Conservation (phyloP, 208 protist species). For the Wallacemonas sp. region DNA sequence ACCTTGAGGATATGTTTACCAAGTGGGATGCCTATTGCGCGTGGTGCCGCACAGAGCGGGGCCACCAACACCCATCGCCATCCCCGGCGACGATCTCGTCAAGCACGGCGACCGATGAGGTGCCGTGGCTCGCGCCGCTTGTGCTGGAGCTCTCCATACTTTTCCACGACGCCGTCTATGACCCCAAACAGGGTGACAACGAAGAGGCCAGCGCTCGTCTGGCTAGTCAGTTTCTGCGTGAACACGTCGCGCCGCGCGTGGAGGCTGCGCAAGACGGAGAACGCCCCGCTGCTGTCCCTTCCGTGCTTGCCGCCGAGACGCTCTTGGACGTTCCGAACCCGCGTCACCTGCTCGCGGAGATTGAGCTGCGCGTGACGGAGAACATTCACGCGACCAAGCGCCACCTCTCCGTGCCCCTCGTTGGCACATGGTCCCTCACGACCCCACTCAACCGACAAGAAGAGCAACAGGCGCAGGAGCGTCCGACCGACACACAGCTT, state of each 20-base stretch:
- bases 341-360: neutral
- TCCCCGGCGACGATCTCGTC: neutral
- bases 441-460: neutral
- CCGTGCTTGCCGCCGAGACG: neutral
- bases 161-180: conserved; percentile 83
- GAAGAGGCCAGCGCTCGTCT: conserved; percentile 57
- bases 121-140: conserved; percentile 11
- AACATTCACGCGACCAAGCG: conserved; percentile 39
- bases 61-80: conserved; percentile 14
- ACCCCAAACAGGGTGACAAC: conserved; percentile 56
- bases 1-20: conserved; percentile 58
- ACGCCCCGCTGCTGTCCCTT: too few relatives aligned
- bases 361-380: conserved; percentile 22
- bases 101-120: neutral
- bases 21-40: conserved; percentile 22
- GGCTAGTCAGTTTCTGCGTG: conserved; percentile 31
- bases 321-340: conserved; percentile 16
- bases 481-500: conserved; percentile 19
- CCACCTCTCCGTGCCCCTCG: conserved; percentile 33
- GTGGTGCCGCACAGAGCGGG: neutral
- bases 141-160: conserved; percentile 62
- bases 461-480: neutral
- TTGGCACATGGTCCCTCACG: neutral
- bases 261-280: neutral
- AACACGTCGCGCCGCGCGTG: conserved; percentile 8